phyloP scores from a whole-genome alignment of 2,329 filamentous ascomycete genomes.

The Fusarium fujikuroi region DNA sequence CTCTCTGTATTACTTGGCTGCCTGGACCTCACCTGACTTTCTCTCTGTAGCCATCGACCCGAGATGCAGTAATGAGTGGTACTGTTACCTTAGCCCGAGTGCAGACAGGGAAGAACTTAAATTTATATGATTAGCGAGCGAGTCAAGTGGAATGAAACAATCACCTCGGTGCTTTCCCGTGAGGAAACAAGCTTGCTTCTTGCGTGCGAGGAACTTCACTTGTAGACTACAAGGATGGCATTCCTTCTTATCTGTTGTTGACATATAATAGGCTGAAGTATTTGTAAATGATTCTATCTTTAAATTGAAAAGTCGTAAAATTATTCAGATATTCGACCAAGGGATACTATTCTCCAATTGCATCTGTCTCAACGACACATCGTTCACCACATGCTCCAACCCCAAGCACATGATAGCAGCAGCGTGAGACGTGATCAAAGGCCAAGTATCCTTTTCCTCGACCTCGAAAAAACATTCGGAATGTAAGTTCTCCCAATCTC shows the following conservation, averaged over 20 bases:
- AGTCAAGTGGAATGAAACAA: not conserved
- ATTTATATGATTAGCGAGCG: too few relatives aligned
- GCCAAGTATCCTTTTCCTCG: not conserved
- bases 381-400: conserved; percentile 11
- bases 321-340: not conserved
- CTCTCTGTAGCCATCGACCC: too few relatives aligned
- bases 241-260: not conserved
- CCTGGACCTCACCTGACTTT: conserved; percentile 2
- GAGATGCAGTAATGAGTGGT: not conserved
- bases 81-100: not conserved
- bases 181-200: not conserved
- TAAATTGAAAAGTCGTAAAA: too few relatives aligned
- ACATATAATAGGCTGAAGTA: not conserved
- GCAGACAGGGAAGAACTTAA: not conserved
- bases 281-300: too few relatives aligned
- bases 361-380: conserved; percentile 23
- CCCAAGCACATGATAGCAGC: conserved; percentile 24
- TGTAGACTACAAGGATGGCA: not conserved
- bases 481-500: conserved; percentile 7
- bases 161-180: not conserved
- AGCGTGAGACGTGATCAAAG: conserved; percentile 10
- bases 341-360: not conserved
- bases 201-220: too few relatives aligned
- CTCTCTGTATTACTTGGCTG: too few relatives aligned
- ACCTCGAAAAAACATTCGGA: not conserved